Conservation (phyloP, 768 basidiomycete genomes). For the Russula vinacea region DNA sequence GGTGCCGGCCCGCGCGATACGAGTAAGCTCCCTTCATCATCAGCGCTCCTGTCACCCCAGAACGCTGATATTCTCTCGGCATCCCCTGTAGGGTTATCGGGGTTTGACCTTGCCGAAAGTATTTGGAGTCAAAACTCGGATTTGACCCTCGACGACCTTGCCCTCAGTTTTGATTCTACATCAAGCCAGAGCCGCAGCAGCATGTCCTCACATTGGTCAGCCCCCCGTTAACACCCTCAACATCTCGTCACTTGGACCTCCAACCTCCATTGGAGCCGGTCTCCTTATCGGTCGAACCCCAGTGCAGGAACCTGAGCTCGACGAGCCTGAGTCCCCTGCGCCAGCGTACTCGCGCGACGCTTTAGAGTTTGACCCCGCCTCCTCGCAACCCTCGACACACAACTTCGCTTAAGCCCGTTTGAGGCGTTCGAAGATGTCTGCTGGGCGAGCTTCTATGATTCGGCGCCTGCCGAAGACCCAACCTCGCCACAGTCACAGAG, state of each 20-base stretch:
- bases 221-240: constrained; percentile 10
- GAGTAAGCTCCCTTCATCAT: constrained; percentile 5
- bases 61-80: neutral
- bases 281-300: neutral
- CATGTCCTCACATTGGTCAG: constrained; percentile 20
- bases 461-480: neutral
- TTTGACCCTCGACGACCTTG: constrained; percentile 25
- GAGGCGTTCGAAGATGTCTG: constrained; percentile 21
- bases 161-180: constrained; percentile 23
- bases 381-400: constrained; percentile 18
- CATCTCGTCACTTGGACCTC: constrained; percentile 7
- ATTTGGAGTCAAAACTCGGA: constrained; percentile 28
- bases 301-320: neutral
- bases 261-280: neutral
- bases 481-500: neutral
- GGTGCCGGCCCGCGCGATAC: constrained; percentile 4
- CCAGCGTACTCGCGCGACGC: constrained; percentile 24
- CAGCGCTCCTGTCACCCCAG: constrained; percentile 13
- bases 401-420: constrained; percentile 14
- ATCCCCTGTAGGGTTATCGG: constrained; percentile 6
- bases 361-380: constrained; percentile 20
- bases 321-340: constrained; percentile 17
- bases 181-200: constrained; percentile 13
- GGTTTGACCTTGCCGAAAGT: constrained; percentile 28
- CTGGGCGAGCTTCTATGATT: constrained; percentile 10